Conservation (phyloP, 176 grass and related monocot genomes). For the Triticum turgidum region DNA sequence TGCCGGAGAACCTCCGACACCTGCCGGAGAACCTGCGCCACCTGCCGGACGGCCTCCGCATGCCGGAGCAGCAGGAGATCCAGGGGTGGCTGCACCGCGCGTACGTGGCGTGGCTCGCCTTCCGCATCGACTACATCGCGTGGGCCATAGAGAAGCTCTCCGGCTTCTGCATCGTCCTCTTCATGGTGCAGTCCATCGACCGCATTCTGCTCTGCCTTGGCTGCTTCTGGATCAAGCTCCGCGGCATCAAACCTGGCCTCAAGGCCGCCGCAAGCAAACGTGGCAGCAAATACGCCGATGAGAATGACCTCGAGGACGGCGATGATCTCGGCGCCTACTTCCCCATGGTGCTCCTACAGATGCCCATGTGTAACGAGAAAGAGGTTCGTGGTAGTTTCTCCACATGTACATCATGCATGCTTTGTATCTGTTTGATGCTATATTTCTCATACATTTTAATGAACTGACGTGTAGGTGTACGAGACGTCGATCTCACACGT, state of each 20-base stretch:
- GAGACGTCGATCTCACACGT: conserved; percentile 88
- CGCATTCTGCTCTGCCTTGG: conserved; percentile 79
- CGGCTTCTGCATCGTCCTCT: conserved; percentile 78
- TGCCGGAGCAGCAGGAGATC: conserved; percentile 70
- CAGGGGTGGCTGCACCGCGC: conserved; percentile 73
- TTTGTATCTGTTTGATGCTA: too few relatives aligned
- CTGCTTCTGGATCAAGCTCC: conserved; percentile 93
- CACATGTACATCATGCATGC: neutral
- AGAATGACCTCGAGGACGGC: conserved; percentile 8
- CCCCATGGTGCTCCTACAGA: conserved; percentile 94
- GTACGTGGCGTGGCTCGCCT: conserved; percentile 76
- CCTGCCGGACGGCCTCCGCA: conserved; percentile 57
- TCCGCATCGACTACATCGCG: conserved; percentile 77
- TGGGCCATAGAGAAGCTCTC: conserved; percentile 79
- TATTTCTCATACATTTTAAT: too few relatives aligned
- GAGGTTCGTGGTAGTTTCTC: conserved; percentile 38
- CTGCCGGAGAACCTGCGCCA: conserved; percentile 35
- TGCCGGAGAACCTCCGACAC: conserved; percentile 45
- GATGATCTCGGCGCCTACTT: conserved; percentile 32
- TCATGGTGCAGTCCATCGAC: conserved; percentile 88
- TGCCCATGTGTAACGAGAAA: conserved; percentile 98
- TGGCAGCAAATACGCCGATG: neutral
- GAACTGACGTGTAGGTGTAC: conserved; percentile 52
- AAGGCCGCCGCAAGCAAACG: neutral
- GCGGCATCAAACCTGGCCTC: conserved; percentile 59